Conservation (phyloP, 2,329 filamentous ascomycete genomes). For the Fusarium oxysporum region DNA sequence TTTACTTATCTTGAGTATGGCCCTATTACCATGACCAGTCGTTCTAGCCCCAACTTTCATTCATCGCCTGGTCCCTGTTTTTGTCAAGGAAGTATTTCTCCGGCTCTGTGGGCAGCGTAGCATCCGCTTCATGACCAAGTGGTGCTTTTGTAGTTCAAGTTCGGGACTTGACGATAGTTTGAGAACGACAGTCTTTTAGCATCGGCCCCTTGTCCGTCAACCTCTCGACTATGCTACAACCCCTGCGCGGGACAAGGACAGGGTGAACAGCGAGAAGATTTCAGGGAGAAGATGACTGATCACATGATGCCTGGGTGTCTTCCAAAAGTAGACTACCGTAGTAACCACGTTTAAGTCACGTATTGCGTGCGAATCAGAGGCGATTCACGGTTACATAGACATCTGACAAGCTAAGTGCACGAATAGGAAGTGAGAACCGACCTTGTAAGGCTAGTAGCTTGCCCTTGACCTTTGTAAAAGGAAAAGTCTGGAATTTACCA, state of each 20-base stretch:
- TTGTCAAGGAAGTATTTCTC: background rate
- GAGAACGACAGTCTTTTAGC: background rate
- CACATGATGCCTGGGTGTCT: constrained; percentile 14
- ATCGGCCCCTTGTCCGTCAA: constrained; percentile 1
- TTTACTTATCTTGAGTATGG: constrained; percentile 13
- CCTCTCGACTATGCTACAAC: background rate
- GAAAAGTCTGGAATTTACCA: constrained; percentile 8
- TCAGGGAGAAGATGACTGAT: constrained; percentile 2
- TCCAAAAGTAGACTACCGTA: constrained; percentile 16
- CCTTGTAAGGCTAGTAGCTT: constrained; percentile 1
- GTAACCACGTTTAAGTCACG: background rate
- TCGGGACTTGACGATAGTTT: constrained; percentile 13
- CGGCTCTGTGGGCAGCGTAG: background rate
- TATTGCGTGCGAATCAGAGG: constrained; percentile 30
- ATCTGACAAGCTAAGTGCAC: constrained; percentile 23
- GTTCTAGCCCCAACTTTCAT: constrained; percentile 1
- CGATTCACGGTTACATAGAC: constrained; percentile 10
- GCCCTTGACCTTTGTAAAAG: background rate
- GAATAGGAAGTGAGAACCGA: constrained; percentile 2
- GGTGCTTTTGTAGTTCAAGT: constrained; percentile 18
- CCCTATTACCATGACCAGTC: constrained; percentile 1
- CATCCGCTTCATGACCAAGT: constrained; percentile 6
- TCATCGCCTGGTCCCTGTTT: background rate
- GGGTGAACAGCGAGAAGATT: background rate
- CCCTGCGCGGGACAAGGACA: constrained; percentile 14